Conservation (phyloP, 2,329 filamentous ascomycete genomes). For the Fusarium siculi region DNA sequence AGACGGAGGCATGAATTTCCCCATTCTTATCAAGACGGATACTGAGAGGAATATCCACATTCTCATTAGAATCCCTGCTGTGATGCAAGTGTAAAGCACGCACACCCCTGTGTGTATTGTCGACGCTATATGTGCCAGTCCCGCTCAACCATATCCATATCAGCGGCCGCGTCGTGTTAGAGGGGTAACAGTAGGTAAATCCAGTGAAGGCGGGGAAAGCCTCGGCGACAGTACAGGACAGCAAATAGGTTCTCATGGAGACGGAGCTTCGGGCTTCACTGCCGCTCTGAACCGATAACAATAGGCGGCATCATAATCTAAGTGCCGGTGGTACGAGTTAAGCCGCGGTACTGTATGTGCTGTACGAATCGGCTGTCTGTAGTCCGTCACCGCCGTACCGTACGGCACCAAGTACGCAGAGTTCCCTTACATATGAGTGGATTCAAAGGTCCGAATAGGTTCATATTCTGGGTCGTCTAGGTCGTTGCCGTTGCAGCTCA, state of each 20-base stretch:
- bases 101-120: constrained; percentile 36
- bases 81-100: not conserved
- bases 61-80: constrained; percentile 19
- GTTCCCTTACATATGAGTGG: constrained; percentile 8
- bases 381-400: constrained; percentile 3
- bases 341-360: constrained; percentile 11
- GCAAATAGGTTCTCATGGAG: constrained; percentile 27
- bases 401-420: not conserved
- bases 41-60: constrained; percentile 14
- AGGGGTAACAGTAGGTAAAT: constrained; percentile 23
- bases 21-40: constrained; percentile 26
- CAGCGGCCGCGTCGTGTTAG: constrained; percentile 14
- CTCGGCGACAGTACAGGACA: constrained; percentile 23
- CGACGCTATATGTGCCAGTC: constrained; percentile 9
- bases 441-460: constrained; percentile 26
- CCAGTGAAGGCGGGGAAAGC: constrained; percentile 34
- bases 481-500: not conserved
- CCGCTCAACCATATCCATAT: constrained; percentile 17
- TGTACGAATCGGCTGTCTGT: constrained; percentile 22
- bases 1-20: constrained; percentile 20
- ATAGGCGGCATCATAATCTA: constrained; percentile 13
- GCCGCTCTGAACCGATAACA: constrained; percentile 24
- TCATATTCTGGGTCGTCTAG: not conserved
- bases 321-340: constrained; percentile 26
- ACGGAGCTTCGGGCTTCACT: constrained; percentile 23